Conservation (phyloP, 2,329 filamentous ascomycete genomes). For the Zarea fungicola region DNA sequence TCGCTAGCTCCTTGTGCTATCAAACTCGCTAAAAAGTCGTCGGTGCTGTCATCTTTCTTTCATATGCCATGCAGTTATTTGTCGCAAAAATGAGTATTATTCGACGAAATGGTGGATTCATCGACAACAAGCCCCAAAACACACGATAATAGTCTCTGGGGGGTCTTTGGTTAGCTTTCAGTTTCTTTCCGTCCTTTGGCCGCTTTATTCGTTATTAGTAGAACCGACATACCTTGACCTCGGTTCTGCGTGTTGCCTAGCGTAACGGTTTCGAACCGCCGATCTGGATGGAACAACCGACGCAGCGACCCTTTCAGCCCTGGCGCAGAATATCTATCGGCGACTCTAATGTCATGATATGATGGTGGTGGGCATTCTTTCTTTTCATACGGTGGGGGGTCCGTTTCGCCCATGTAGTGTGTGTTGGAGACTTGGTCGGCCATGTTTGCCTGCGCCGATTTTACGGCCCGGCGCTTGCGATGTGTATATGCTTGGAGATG, state of each 20-base stretch:
- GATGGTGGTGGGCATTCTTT: slow-evolving; percentile 4
- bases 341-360: slow-evolving; percentile 2
- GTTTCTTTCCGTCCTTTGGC: not conserved
- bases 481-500: too few relatives aligned
- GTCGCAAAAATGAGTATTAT: too few relatives aligned
- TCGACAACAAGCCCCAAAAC: slow-evolving; percentile 8
- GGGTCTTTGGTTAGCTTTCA: not conserved
- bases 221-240: not conserved
- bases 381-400: slow-evolving; percentile 11
- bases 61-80: too few relatives aligned
- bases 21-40: too few relatives aligned
- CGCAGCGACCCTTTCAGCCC: slow-evolving; percentile 5
- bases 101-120: too few relatives aligned
- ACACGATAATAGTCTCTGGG: not conserved
- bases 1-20: too few relatives aligned
- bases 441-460: too few relatives aligned
- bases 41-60: too few relatives aligned
- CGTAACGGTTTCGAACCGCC: slow-evolving; percentile 10
- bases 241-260: not conserved
- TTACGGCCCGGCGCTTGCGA: too few relatives aligned
- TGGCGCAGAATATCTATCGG: slow-evolving; percentile 1
- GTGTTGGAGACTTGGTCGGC: too few relatives aligned
- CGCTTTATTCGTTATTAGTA: not conserved
- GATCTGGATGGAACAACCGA: slow-evolving; percentile 2
- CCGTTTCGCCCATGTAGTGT: not conserved